Evolutionary conservation across 495 filamentous ascomycete species (phyloP).

Genomic region (Daldinia loculata): DNA sequence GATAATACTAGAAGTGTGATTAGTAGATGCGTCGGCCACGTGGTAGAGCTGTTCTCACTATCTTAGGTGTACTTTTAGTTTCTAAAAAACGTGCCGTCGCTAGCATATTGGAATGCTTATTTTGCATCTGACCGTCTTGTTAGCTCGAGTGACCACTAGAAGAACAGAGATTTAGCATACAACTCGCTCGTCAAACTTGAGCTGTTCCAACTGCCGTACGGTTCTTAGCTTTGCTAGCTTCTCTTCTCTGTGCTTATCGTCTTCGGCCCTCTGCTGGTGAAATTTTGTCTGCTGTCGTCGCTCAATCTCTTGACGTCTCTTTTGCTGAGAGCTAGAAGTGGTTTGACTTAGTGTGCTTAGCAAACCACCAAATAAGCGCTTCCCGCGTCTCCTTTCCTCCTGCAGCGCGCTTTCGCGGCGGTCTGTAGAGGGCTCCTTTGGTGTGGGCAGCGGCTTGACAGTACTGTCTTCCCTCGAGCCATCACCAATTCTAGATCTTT

Average conservation of each 20-base stretch:
- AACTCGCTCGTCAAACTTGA: conserved; percentile 78
- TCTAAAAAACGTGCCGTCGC: conserved; percentile 77
- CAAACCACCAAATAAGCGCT: conserved; percentile 88
- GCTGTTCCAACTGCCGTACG: conserved; percentile 72
- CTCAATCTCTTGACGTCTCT: conserved; percentile 87
- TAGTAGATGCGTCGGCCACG: conserved; percentile 21
- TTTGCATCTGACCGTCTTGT: conserved; percentile 71
- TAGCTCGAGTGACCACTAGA: conserved; percentile 25
- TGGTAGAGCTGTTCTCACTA: conserved; percentile 65
- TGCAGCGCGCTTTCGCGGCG: conserved; percentile 60
- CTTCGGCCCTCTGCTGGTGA: conserved; percentile 70
- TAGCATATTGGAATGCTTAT: conserved; percentile 75
- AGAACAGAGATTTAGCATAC: conserved; percentile 59
- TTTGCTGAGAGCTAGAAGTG: conserved; percentile 69
- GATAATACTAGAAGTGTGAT: conserved; percentile 74
- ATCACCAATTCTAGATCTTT: conserved; percentile 41
- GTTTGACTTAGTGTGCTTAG: conserved; percentile 88
- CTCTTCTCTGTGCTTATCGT: conserved; percentile 72
- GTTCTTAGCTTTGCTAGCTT: conserved; percentile 67
- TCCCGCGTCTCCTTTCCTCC: conserved; percentile 87
- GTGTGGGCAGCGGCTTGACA: conserved; percentile 44
- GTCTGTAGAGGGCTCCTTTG: conserved; percentile 43
- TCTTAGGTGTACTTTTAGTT: conserved; percentile 75
- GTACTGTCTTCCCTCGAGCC: conserved; percentile 40
- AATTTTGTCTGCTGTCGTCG: conserved; percentile 86